A percentile compares a stretch with the other conserved stretches of the same genome.
phyloP scores from a whole-genome alignment of 768 basidiomycete species.

The Hydnomerulius pinastri region DNA sequence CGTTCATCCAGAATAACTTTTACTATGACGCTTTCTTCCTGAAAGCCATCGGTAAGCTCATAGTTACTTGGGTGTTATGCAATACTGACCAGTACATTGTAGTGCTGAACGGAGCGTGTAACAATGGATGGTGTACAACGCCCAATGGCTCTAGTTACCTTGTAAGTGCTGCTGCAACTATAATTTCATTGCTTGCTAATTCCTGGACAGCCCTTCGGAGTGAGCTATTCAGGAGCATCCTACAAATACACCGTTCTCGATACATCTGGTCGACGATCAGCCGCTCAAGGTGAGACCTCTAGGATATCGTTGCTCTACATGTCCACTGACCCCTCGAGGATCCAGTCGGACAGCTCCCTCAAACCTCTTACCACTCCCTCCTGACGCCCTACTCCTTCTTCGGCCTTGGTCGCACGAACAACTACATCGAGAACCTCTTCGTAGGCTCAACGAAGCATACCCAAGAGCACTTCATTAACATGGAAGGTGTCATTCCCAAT shows the following conservation, averaged over 20 bases:
- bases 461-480: slow-evolving; percentile 76
- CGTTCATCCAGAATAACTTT: slow-evolving; percentile 95
- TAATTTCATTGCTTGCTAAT: slow-evolving; percentile 5
- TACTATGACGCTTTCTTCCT: slow-evolving; percentile 99
- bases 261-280: slow-evolving; percentile 82
- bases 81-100: slow-evolving; percentile 2
- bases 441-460: slow-evolving; percentile 86
- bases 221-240: slow-evolving; percentile 91
- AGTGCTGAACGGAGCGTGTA: slow-evolving; percentile 95
- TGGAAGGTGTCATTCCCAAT: slow-evolving; percentile 98
- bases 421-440: slow-evolving; percentile 98
- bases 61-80: neutral
- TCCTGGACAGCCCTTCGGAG: slow-evolving; percentile 76
- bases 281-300: slow-evolving; percentile 72
- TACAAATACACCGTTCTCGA: slow-evolving; percentile 98
- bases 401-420: slow-evolving; percentile 96
- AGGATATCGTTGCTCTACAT: neutral
- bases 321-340: slow-evolving; percentile 7
- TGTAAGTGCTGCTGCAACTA: slow-evolving; percentile 46
- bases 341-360: slow-evolving; percentile 87
- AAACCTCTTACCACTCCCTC: slow-evolving; percentile 89
- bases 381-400: slow-evolving; percentile 94
- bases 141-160: slow-evolving; percentile 69
- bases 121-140: slow-evolving; percentile 73
- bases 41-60: slow-evolving; percentile 81